Evolutionary conservation across 2,329 filamentous ascomycete species (phyloP), one percentile per base, ranked within the genome.

Genomic region (Neopestalotiopsis sp.): DNA sequence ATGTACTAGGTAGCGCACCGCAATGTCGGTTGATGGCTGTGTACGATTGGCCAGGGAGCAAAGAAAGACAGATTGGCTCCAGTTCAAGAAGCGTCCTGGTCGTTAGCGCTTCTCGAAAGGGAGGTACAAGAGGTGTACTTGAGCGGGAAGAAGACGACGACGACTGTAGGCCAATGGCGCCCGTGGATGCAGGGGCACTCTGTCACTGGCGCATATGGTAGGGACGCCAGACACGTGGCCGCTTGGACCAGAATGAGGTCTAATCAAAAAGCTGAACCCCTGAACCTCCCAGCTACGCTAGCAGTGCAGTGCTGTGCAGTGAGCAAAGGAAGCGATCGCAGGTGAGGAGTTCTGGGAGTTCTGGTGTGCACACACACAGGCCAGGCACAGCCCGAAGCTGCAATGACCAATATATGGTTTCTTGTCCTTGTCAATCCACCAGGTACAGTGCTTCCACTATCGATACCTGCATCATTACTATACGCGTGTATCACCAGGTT

Each of bases 211-310:
- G 71, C 67, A 67, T 70, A 52, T 24, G 45, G 45, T 17, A 52
- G 17, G 45, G 7, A 52, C 45, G 45, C 17, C 45, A 73, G 34
- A 75, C 75, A 77, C 75, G 75, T 77, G 75, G 75, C 75, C 71
- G 74, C 75, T 72, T 71, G 75, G 75, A 70, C 75, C 74, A 76
- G 71, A 71, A 68, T 69, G 71, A 71, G 70, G 69, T 71, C 71
- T 72, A 69, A 71, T 62, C 69, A 65, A 38, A 24, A 38, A 52
- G 66, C 69, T 70, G 70, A 56, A 68, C 71, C 69, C 72, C 71
- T 74, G 72, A 72, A 69, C 69, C 64, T 69, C 68, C 61, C 20
- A 28, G 61, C 61, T 13, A 28, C 13, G 57, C 57, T 24, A 24
- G 24, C 24, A 24, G 24, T 24, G 24, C 24, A 24, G 24, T 24